Evolutionary conservation across 139 green algal species (phyloP).

Genomic region (Axilococcus clingmanii): DNA sequence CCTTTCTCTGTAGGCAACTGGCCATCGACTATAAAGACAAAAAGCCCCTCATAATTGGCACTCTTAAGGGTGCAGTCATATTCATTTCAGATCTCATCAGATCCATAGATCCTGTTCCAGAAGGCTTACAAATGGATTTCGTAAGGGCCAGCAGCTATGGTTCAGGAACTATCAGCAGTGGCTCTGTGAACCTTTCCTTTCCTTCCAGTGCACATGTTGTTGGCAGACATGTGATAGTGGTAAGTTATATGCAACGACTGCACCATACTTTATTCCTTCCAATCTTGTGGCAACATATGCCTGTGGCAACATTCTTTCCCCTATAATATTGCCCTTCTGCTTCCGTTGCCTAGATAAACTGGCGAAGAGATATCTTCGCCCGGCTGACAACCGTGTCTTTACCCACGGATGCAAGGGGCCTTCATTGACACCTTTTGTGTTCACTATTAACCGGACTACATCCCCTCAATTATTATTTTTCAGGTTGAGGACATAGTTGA

Average conservation of each 20-base stretch:
- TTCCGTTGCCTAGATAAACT: conserved; percentile 32
- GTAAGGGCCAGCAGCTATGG: conserved; percentile 35
- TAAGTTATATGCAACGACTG: conserved; percentile 14
- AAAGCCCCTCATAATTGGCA: conserved; percentile 32
- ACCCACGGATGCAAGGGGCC: conserved; percentile 26
- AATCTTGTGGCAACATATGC: conserved; percentile 19
- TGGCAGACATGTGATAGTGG: conserved; percentile 47
- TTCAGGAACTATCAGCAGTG: conserved; percentile 11
- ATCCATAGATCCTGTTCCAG: conserved; percentile 30
- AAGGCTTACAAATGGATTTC: conserved; percentile 44
- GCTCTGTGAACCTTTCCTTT: conserved; percentile 17
- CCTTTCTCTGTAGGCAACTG: conserved; percentile 23
- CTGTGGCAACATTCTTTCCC: conserved; percentile 18
- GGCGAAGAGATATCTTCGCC: background rate
- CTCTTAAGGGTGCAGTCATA: conserved; percentile 45
- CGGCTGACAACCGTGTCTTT: conserved; percentile 25
- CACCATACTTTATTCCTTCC: background rate
- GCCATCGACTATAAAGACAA: conserved; percentile 32
- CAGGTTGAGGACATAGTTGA: conserved; percentile 91
- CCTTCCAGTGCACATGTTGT: conserved; percentile 9
- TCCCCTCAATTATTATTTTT: background rate
- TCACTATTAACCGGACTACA: conserved; percentile 18
- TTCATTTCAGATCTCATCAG: conserved; percentile 52
- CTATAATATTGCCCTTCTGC: conserved; percentile 13
- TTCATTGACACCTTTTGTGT: conserved; percentile 5